Percentiles rank a stretch among this genome's conserved stretches.
phyloP scores from a whole-genome alignment of 495 filamentous ascomycete genomes.

The Daldinia concentrica region DNA sequence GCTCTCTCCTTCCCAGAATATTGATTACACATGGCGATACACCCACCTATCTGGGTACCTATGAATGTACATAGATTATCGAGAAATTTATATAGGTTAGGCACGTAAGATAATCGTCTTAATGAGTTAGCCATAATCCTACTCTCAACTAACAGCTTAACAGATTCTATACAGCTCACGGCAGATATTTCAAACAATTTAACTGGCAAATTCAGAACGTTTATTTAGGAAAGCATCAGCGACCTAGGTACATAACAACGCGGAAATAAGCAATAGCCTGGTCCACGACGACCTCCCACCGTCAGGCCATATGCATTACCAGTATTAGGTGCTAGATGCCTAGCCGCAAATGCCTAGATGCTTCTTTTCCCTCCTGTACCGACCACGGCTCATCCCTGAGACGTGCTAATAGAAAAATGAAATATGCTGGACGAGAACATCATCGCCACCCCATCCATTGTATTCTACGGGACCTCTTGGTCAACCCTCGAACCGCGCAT shows the following conservation, averaged over 20 bases:
- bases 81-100: neutral
- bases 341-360: constrained; percentile 47
- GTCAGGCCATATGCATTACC: constrained; percentile 42
- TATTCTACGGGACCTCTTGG: constrained; percentile 33
- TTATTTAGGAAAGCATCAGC: constrained; percentile 45
- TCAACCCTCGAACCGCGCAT: constrained; percentile 31
- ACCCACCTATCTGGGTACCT: too few species aligned
- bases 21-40: neutral
- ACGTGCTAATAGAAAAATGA: constrained; percentile 38
- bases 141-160: neutral
- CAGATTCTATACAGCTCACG: neutral
- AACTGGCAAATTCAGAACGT: constrained; percentile 33
- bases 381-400: constrained; percentile 27
- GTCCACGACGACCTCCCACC: constrained; percentile 35
- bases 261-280: constrained; percentile 41
- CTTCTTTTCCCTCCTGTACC: constrained; percentile 41
- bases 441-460: constrained; percentile 33
- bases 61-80: too few species aligned
- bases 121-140: neutral
- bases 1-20: neutral
- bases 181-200: neutral
- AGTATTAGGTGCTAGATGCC: constrained; percentile 46
- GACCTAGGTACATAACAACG: constrained; percentile 46
- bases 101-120: neutral
- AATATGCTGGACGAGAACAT: constrained; percentile 36